Evolutionary conservation across 306 rosid genomes (phyloP), one percentile per base, ranked within the genome.

Genomic region (Boehmeria nivea): DNA sequence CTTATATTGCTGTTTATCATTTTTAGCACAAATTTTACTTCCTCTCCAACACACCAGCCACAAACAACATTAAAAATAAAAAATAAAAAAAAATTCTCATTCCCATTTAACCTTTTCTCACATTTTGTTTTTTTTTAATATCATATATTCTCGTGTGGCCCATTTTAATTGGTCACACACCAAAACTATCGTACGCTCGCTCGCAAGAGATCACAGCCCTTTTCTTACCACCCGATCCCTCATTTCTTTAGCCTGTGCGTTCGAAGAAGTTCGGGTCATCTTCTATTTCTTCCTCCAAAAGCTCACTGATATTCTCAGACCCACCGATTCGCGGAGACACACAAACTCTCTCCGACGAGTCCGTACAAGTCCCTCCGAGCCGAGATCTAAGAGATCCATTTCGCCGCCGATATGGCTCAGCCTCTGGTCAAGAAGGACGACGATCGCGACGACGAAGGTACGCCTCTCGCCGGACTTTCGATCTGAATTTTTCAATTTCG

Each of bases 361-460:
- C 54, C 19, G 33, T 17, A 23, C 43, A 18, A 16, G 48, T 63
- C n/a, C 59, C 24, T 54, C 64, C 46, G 60, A n/a, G 75, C 85
- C 83, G 81, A 95, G 71, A 54, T 83, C 97, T 75, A 54, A 6
- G 26, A 66, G 43, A 65, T 73, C 73, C 73, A 51, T 47, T 60
- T 20, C n/a, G 70, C 54, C 61, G 45, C 44, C 21, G 61, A 31
- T 46, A 91, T 91, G 99, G 99, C 96, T 73, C 96, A 91, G 78
- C 89, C 95, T n/a, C 74, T 84, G 18, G 85, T 79, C 53, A 91
- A 91, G 96, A 91, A 91, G 67, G 99, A 91, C 75, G 96, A 91
- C 77, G 99, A 91, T 82, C 95, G 91, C 16, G 96, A 91, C 72
- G 99, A 93, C 44, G 99, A 93, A 87, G 93, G 99, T 93, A 54